Percentiles rank a stretch among this genome's conserved stretches.
Conservation (phyloP, 306 rosid species). For the Delonix regia region DNA sequence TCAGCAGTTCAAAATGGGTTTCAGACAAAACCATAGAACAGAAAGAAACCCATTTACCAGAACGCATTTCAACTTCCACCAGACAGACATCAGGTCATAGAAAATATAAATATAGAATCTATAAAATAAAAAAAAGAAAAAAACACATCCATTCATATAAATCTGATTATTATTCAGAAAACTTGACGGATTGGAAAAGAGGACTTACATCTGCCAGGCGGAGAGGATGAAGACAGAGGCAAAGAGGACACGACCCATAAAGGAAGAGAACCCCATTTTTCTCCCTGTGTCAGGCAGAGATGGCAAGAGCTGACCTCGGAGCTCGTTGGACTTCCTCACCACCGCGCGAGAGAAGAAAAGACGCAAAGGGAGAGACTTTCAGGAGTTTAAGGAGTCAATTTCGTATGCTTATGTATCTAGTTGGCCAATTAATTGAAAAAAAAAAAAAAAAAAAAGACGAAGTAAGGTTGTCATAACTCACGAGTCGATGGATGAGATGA, state of each 20-base stretch:
- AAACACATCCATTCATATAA: not conserved
- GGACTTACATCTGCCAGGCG: constrained; percentile 82
- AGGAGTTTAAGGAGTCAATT: not conserved
- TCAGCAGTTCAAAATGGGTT: too few relatives aligned
- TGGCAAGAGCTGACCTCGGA: constrained; percentile 8
- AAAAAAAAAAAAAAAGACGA: too few relatives aligned
- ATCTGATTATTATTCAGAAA: not conserved
- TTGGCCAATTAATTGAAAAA: too few relatives aligned
- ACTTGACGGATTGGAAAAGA: constrained; percentile 41
- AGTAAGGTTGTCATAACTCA: too few relatives aligned
- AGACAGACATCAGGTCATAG: not conserved
- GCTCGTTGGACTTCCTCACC: not conserved
- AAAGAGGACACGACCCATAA: constrained; percentile 86
- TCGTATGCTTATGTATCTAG: not conserved
- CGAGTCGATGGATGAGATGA: too few relatives aligned
- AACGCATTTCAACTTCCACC: not conserved
- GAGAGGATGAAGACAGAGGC: constrained; percentile 93
- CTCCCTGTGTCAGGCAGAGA: constrained; percentile 33
- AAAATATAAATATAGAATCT: not conserved
- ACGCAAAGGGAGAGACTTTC: constrained; percentile 2
- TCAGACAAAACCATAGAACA: not conserved
- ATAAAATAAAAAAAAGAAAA: not conserved
- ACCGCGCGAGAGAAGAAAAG: constrained; percentile 12
- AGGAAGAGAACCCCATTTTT: constrained; percentile 79
- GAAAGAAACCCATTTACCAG: not conserved